Base-by-base conservation (phyloP, 129 eudicot species). In the sunflower (Helianthus annuus) region DNA sequence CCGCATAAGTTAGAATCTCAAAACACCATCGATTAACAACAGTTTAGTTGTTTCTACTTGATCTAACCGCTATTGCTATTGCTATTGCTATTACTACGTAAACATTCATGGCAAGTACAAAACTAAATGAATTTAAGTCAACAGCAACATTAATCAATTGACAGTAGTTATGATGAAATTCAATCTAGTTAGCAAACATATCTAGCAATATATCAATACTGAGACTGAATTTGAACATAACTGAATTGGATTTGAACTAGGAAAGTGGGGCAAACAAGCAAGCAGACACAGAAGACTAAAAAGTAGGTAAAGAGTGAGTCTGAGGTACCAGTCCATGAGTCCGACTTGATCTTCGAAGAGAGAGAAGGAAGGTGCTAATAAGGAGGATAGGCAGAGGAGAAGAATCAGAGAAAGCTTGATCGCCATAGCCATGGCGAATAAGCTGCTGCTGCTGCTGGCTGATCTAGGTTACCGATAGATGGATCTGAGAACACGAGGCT, bases 321-420 rank as follows among this genome's bases (percentile, higher is more conserved):
- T 27, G 16, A 24, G 10, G 16, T 52, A 92, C 98, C 98, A 90
- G 84, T 94, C 98, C 89, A 81, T 81, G 74, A 90, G 85, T 59
- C 98, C 98, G 74, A 94, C 96, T 94, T 94, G 98, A 81, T 94
- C 98, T 86, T 94, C 91, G 68, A 73, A 86, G 40, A 94, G 83
- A 38, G 91, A 84, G 58, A 80, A 73, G 22, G 84, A 24, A 46
- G 81, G 60, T 66, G 48, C 68, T 29, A 83, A 60, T 5, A 68
- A 60, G 4, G 69, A 78, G 3, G 82, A 82, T 27, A 69, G 46
- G 60, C 87, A 29, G 46, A 85, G 24, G 24, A 92, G 58, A 7
- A 86, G 80, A 3, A 75, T 66, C 13, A 85, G 79, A 12, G 68
- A 79, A 74, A 83, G 89, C 91, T 91, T 88, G 88, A 86, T 84